Evolutionary conservation across 768 basidiomycete genomes (phyloP), one percentile per base, ranked within the genome.

Genomic region (Russula compacta): DNA sequence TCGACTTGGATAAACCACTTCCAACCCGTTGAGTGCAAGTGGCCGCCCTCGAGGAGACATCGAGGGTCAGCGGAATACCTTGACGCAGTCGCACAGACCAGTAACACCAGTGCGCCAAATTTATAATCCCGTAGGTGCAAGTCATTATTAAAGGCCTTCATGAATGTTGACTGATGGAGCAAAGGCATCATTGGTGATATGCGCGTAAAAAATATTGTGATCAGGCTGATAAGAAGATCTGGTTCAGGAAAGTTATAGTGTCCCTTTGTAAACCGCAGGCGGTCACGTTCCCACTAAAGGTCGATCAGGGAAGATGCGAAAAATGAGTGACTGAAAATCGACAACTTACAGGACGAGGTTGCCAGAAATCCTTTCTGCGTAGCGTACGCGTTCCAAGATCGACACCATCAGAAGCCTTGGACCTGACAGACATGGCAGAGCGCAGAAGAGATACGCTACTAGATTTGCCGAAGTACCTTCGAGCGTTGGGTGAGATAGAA

Each of bases 1-100:
- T 85, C 80, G 4, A 89, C 80, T 70, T 87, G 84, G 21, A 71
- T 73, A 52, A 77, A 73, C 77, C 81, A 79, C 72, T 78, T 75
- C 80, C 77, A 79, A 14, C 73, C 73, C 6, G 71, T 69, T 0
- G 74, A 74, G 63, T 77, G 76, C 33, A 56, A 55, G 33, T 63
- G 64, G 40, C 47, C 51, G 7, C 50, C 56, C 17, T 52, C 50
- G 4, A 57, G 47, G 14, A 60, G 59, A 9, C 51, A 56, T 51
- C 64, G 53, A 2, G 59, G 59, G 38, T 66, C 65, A 21, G 24
- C 4, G 33, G 65, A 65, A 42, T 48, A 61, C 19, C 63, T 54
- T 3, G 65, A 49, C 11, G 56, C 64, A 2, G 47, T 58, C 4
- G 64, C 63, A 54, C 65, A 66, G 7, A 66, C 64, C 2, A 66